Percentiles rank a stretch among this genome's conserved stretches.
phyloP scores from a whole-genome alignment of 768 basidiomycete genomes.

The Lactarius indigo region DNA sequence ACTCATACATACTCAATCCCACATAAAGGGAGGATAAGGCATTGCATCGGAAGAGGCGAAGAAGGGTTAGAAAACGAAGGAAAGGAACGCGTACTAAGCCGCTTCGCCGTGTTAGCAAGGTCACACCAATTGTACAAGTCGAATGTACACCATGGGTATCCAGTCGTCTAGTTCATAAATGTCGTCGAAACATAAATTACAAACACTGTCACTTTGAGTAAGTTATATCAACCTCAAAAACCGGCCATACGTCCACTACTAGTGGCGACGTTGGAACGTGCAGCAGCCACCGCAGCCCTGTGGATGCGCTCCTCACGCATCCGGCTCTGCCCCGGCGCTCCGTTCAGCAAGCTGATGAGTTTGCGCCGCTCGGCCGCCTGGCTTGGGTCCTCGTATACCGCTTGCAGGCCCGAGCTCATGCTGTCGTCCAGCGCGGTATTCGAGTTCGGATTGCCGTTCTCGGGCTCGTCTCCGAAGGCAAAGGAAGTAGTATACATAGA shows the following conservation, averaged over 20 bases:
- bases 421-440: conserved; percentile 1
- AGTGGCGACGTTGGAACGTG: background rate
- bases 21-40: too few relatives aligned
- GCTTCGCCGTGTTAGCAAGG: too few relatives aligned
- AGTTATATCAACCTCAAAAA: conserved; percentile 10
- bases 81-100: too few relatives aligned
- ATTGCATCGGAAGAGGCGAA: too few relatives aligned
- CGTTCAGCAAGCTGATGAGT: conserved; percentile 23
- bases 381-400: conserved; percentile 25
- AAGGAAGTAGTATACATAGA: conserved; percentile 14
- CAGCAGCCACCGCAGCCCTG: background rate
- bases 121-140: background rate
- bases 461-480: conserved; percentile 21
- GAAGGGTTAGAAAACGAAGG: too few relatives aligned
- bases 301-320: conserved; percentile 5
- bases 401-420: conserved; percentile 20
- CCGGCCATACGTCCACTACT: conserved; percentile 11
- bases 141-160: background rate
- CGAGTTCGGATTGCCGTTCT: conserved; percentile 4
- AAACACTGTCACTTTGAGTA: background rate
- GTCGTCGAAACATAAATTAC: background rate
- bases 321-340: conserved; percentile 19
- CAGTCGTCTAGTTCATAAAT: background rate
- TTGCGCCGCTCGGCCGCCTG: conserved; percentile 24
- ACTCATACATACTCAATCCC: too few relatives aligned